Evolutionary conservation across 768 basidiomycete species (phyloP).

Genomic region (Termitomyces sp.): DNA sequence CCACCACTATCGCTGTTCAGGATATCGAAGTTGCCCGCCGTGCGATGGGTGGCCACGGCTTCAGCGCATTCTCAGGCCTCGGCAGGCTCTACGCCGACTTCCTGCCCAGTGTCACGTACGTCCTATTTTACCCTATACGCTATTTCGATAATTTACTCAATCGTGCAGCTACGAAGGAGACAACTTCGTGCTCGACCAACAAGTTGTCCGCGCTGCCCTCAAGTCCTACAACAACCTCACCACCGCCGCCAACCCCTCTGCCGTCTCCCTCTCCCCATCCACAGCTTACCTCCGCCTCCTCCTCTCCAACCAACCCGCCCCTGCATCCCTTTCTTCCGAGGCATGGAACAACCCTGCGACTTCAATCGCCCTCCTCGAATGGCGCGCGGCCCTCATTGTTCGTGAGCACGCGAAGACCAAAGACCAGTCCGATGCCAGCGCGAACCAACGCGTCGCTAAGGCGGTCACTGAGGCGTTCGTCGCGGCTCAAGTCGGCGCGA

Average conservation of each 20-base stretch:
- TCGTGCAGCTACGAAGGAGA: conserved; percentile 65
- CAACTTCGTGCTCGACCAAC: conserved; percentile 71
- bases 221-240: conserved; percentile 46
- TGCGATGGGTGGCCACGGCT: conserved; percentile 77
- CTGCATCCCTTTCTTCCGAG: neutral
- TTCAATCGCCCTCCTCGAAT: conserved; percentile 50
- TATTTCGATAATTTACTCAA: neutral
- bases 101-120: conserved; percentile 60
- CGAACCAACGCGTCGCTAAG: conserved; percentile 52
- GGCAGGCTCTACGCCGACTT: conserved; percentile 62
- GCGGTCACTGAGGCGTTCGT: conserved; percentile 70
- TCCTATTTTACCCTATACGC: neutral
- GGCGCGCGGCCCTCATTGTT: conserved; percentile 61
- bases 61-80: conserved; percentile 62
- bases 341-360: conserved; percentile 34
- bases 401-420: conserved; percentile 34
- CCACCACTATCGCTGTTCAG: conserved; percentile 42
- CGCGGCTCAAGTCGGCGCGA: conserved; percentile 46
- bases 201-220: conserved; percentile 67
- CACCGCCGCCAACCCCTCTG: conserved; percentile 20
- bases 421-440: conserved; percentile 45
- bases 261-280: conserved; percentile 38
- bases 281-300: conserved; percentile 55
- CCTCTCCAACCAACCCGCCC: conserved; percentile 13
- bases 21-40: conserved; percentile 65